Evolutionary conservation across 495 filamentous ascomycete genomes (phyloP).

Genomic region (Aspergillus ellipticus): DNA sequence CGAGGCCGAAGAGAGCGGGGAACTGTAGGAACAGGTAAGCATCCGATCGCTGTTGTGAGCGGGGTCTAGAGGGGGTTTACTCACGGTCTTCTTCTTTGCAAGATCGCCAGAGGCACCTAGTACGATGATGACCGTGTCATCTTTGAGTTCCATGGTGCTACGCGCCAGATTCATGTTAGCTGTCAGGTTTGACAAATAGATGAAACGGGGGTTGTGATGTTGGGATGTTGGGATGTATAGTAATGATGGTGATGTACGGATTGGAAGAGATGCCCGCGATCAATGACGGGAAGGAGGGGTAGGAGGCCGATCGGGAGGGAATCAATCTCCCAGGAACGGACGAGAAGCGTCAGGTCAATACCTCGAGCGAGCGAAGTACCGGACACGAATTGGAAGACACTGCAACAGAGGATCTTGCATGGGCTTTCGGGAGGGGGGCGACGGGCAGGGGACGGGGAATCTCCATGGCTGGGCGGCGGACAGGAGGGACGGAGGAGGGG

Average conservation of each 20-base stretch:
- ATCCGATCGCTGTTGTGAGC: not conserved
- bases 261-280: not conserved
- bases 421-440: not conserved
- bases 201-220: too few relatives aligned
- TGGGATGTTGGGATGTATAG: conserved; percentile 6
- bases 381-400: not conserved
- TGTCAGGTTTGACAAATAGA: conserved; percentile 3
- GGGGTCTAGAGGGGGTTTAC: conserved; percentile 29
- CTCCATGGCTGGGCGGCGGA: conserved; percentile 1
- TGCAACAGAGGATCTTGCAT: not conserved
- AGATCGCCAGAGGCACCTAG: conserved; percentile 96
- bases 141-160: conserved; percentile 89
- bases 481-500: conserved; percentile 30
- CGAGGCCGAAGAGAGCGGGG: conserved; percentile 96
- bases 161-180: conserved; percentile 28
- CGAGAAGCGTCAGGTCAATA: not conserved
- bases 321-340: not conserved
- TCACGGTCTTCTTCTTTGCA: conserved; percentile 98
- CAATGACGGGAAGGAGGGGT: not conserved
- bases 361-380: not conserved
- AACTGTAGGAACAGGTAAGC: conserved; percentile 56
- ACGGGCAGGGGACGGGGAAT: not conserved
- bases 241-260: not conserved
- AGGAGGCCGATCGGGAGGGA: not conserved
- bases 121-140: conserved; percentile 96